Percentiles rank a stretch among this genome's conserved stretches.
Evolutionary conservation across 306 rosid species (phyloP).

Genomic region (Mucuna pruriens): DNA sequence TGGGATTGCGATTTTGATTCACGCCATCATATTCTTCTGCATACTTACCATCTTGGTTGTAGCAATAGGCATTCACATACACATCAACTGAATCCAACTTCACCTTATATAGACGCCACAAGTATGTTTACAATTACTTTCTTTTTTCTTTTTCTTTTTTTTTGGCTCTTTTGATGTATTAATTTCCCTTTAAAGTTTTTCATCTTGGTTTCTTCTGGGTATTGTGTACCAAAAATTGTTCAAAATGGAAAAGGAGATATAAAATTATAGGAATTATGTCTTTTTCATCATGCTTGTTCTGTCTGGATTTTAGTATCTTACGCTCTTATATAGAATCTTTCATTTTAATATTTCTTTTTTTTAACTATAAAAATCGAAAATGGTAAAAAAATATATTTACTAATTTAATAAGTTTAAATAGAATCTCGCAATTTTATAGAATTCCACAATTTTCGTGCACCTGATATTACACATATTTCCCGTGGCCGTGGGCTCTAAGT

Average conservation of each 20-base stretch:
- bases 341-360: not conserved
- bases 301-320: not conserved
- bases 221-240: slow-evolving; percentile 31
- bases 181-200: not conserved
- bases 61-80: slow-evolving; percentile 93
- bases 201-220: slow-evolving; percentile 5
- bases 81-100: slow-evolving; percentile 46
- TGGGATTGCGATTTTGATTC: slow-evolving; percentile 91
- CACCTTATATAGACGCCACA: not conserved
- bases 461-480: not conserved
- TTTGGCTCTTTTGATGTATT: not conserved
- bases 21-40: slow-evolving; percentile 84
- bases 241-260: slow-evolving; percentile 22
- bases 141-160: not conserved
- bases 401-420: no score
- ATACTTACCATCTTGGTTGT: slow-evolving; percentile 76
- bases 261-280: slow-evolving; percentile 14
- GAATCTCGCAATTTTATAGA: not conserved
- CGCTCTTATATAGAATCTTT: not conserved
- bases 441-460: not conserved
- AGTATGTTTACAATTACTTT: no score
- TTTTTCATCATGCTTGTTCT: slow-evolving; percentile 5
- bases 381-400: no score
- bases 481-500: not conserved
- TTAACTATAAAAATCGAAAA: no score